phyloP scores from a whole-genome alignment of 164 flowering plant species.

The Saururus chinensis region DNA sequence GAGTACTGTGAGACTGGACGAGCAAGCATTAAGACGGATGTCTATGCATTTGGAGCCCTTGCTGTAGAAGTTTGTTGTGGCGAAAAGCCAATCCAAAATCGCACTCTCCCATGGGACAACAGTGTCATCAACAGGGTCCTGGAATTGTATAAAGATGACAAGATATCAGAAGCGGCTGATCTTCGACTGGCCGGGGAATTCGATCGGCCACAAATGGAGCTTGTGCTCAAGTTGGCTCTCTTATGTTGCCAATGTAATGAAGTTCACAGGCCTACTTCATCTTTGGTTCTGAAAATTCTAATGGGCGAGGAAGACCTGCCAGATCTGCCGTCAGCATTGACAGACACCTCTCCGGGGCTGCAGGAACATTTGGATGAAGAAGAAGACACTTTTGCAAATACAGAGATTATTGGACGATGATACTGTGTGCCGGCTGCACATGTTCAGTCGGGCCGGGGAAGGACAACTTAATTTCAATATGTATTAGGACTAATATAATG shows the following conservation, averaged over 20 bases:
- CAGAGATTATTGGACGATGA: no score
- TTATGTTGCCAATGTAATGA: conserved; percentile 40
- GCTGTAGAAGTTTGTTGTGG: conserved; percentile 39
- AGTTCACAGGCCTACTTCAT: conserved; percentile 27
- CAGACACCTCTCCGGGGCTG: neutral
- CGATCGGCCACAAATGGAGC: conserved; percentile 23
- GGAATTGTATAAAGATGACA: conserved; percentile 31
- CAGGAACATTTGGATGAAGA: neutral
- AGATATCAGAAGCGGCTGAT: conserved; percentile 30
- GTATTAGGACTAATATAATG: no score
- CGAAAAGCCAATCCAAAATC: conserved; percentile 34
- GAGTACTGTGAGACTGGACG: conserved; percentile 35
- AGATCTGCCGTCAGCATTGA: conserved; percentile 1
- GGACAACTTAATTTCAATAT: no score
- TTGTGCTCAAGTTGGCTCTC: conserved; percentile 29
- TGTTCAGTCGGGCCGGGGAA: no score
- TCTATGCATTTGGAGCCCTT: conserved; percentile 49
- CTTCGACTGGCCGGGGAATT: conserved; percentile 15
- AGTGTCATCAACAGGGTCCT: conserved; percentile 36
- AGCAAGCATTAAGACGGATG: conserved; percentile 40
- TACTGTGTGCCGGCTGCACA: no score
- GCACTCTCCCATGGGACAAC: conserved; percentile 10
- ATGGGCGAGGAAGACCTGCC: neutral
- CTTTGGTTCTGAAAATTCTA: conserved; percentile 31
- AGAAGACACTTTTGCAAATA: conserved; percentile 1